A percentile compares a stretch with the other conserved stretches of the same genome.
phyloP scores from a whole-genome alignment of 139 green algal genomes.

The Yamagishiella unicocca region DNA sequence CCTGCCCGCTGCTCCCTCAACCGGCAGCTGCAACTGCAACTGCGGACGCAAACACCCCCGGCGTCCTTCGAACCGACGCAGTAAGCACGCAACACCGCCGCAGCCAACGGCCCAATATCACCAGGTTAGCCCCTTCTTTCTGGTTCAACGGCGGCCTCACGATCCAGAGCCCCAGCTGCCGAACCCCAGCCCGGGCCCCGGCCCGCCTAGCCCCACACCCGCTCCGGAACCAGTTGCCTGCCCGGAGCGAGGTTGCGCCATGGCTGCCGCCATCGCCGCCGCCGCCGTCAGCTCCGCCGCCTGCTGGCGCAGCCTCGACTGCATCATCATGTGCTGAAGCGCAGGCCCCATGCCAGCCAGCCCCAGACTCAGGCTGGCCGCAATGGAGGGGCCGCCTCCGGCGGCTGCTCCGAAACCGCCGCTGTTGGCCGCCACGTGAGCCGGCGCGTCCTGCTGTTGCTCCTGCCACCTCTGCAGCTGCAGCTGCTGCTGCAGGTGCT shows the following conservation, averaged over 20 bases:
- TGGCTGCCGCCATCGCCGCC: neutral
- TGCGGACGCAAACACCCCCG: too few relatives aligned
- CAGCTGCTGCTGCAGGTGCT: neutral
- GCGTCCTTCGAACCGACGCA: too few relatives aligned
- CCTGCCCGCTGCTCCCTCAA: too few relatives aligned
- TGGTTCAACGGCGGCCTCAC: neutral
- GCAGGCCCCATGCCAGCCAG: neutral
- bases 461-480: neutral
- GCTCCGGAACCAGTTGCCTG: neutral
- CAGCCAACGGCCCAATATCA: too few relatives aligned
- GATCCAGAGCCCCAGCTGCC: neutral
- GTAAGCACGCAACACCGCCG: too few relatives aligned
- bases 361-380: neutral
- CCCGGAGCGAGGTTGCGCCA: neutral
- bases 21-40: too few relatives aligned
- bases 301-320: slow-evolving; percentile 11
- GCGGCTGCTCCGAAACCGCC: too few relatives aligned
- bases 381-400: neutral
- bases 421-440: too few relatives aligned
- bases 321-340: slow-evolving; percentile 20
- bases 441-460: neutral
- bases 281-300: slow-evolving; percentile 23
- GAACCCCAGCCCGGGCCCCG: neutral
- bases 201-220: neutral
- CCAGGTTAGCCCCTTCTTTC: too few relatives aligned